Conservation (phyloP, 179 eudicot species). For the Spergularia azorica region DNA sequence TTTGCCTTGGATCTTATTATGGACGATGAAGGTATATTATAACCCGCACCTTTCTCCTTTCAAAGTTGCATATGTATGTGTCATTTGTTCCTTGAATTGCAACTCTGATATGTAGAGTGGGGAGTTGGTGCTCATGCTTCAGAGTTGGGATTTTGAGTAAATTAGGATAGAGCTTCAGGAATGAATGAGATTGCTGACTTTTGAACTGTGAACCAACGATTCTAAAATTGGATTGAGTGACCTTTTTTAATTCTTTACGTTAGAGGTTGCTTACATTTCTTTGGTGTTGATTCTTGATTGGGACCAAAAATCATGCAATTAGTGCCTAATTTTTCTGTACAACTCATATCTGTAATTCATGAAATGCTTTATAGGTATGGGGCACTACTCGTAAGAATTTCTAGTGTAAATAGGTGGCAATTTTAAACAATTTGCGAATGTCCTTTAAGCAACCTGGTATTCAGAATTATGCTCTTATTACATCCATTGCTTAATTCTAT, state of each 20-base stretch:
- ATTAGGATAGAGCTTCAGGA: background rate
- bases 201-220: background rate
- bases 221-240: background rate
- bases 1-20: slow-evolving; percentile 95
- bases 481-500: too few relatives aligned
- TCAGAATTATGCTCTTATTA: too few relatives aligned
- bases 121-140: background rate
- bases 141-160: background rate
- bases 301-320: background rate
- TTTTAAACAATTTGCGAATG: too few relatives aligned
- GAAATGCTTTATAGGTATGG: background rate
- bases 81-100: background rate
- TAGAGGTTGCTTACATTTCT: background rate
- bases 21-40: slow-evolving; percentile 74
- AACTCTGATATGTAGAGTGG: background rate
- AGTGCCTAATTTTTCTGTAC: background rate
- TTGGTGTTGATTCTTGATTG: background rate
- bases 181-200: background rate
- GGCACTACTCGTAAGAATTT: background rate
- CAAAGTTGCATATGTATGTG: background rate
- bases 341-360: background rate
- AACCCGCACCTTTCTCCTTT: background rate
- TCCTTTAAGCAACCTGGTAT: too few relatives aligned
- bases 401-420: too few relatives aligned
- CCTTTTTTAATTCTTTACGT: background rate